These are phyloP conservation scores for Mollisia scopiformis DNA, from an alignment of 2,329 filamentous ascomycete genomes.

Conservation along the genomic window DNA sequence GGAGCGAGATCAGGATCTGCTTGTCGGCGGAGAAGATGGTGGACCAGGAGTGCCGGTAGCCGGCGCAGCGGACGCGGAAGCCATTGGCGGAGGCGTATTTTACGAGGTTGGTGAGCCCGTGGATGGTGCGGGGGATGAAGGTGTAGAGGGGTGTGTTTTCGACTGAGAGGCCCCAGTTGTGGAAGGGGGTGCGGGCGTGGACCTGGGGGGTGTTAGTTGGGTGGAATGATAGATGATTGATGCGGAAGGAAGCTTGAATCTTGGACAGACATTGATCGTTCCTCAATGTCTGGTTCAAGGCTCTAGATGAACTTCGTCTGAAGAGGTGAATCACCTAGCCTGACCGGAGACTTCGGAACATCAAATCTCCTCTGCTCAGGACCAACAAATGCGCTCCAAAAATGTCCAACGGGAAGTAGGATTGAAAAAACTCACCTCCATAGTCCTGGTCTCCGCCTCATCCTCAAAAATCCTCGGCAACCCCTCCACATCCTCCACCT, in stretches of 20 bases:
- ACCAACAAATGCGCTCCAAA: no score
- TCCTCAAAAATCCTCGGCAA: constrained; percentile 38
- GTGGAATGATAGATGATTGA: background rate
- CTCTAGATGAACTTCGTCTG: no score
- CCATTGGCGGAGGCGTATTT: constrained; percentile 39
- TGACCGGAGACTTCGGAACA: no score
- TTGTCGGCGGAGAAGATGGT: constrained; percentile 44
- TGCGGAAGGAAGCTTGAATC: no score
- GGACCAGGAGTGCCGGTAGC: constrained; percentile 48
- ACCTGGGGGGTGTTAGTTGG: constrained; percentile 25
- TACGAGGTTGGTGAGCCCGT: constrained; percentile 45
- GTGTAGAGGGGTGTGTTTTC: constrained; percentile 44
- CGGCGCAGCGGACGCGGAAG: constrained; percentile 44
- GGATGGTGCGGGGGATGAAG: constrained; percentile 44
- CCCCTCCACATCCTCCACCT: background rate
- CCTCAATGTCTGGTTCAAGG: no score
- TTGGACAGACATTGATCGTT: no score
- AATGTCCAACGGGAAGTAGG: background rate
- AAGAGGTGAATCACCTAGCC: no score
- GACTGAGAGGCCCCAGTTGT: constrained; percentile 46
- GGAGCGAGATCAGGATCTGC: constrained; percentile 46
- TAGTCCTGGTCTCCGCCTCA: constrained; percentile 32
- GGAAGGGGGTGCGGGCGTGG: constrained; percentile 38
- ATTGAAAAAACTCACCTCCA: constrained; percentile 35
- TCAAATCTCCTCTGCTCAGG: no score